phyloP scores from a whole-genome alignment of 306 rosid genomes.

The Crotalaria pallida region DNA sequence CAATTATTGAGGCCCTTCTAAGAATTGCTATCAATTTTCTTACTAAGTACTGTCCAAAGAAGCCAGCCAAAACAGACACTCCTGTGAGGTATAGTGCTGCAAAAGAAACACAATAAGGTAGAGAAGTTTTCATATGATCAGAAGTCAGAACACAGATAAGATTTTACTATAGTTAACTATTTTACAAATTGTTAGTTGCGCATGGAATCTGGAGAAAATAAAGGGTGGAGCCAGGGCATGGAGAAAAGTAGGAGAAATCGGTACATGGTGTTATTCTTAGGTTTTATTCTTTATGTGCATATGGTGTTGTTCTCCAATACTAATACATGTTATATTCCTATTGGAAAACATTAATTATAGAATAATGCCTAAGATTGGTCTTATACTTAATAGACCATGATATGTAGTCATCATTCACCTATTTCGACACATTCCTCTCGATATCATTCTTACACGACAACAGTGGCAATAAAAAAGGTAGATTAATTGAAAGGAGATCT shows the following conservation, averaged over 20 bases:
- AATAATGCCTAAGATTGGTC: too few species aligned
- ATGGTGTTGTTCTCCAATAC: too few species aligned
- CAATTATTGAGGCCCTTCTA: conserved; percentile 63
- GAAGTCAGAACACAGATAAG: background rate
- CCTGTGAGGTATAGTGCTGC: conserved; percentile 70
- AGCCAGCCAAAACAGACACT: conserved; percentile 78
- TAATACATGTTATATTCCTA: too few species aligned
- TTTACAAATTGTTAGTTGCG: background rate
- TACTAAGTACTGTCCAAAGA: conserved; percentile 67
- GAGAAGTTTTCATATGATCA: background rate
- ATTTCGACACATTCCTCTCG: background rate
- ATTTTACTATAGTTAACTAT: background rate
- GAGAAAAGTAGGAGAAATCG: background rate
- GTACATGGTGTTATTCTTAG: background rate
- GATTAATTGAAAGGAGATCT: background rate
- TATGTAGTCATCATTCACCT: background rate
- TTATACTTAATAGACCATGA: background rate
- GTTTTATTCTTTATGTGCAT: too few species aligned
- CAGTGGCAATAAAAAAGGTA: background rate
- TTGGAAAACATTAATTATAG: too few species aligned
- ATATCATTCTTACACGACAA: background rate
- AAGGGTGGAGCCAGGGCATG: background rate
- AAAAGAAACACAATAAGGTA: background rate
- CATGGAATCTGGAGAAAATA: background rate
- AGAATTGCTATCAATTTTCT: conserved; percentile 56